phyloP scores from a whole-genome alignment of 2,329 filamentous ascomycete species.

The Aspergillus glaucus region DNA sequence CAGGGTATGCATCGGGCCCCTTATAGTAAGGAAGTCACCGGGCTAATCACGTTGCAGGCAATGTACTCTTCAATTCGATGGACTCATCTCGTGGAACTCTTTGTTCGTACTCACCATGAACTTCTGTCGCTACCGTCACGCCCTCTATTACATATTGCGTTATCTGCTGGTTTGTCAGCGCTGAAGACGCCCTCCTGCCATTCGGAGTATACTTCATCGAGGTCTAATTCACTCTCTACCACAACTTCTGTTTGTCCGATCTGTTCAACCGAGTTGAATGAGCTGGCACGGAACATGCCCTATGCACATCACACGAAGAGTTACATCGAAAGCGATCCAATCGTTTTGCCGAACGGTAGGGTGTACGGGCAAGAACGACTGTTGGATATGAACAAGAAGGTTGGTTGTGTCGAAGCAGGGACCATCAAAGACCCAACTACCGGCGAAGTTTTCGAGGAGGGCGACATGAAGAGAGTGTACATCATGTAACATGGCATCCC shows the following conservation, averaged over 20 bases:
- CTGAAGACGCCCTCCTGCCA: conserved; percentile 95
- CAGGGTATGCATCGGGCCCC: conserved; percentile 39
- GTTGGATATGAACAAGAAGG: conserved; percentile 70
- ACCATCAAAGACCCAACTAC: conserved; percentile 74
- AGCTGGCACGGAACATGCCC: conserved; percentile 78
- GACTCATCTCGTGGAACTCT: conserved; percentile 68
- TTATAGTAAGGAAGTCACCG: not conserved
- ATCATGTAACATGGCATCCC: conserved; percentile 56
- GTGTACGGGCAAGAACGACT: conserved; percentile 75
- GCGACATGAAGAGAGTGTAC: conserved; percentile 76
- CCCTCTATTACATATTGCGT: conserved; percentile 81
- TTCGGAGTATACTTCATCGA: conserved; percentile 55
- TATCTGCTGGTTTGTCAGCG: conserved; percentile 84
- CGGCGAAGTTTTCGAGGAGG: conserved; percentile 58
- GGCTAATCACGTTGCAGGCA: conserved; percentile 39
- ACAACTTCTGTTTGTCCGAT: conserved; percentile 84
- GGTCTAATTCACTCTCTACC: conserved; percentile 47
- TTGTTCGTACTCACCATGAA: conserved; percentile 77
- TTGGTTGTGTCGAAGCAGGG: conserved; percentile 57
- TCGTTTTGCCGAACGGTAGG: conserved; percentile 79
- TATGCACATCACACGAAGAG: conserved; percentile 95
- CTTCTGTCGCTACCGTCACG: conserved; percentile 75
- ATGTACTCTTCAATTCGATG: conserved; percentile 72
- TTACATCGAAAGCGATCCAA: conserved; percentile 78
- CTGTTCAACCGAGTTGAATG: conserved; percentile 90